Base-by-base conservation (phyloP, 2,329 filamentous ascomycete species). In the Talaromyces pinophilus region DNA sequence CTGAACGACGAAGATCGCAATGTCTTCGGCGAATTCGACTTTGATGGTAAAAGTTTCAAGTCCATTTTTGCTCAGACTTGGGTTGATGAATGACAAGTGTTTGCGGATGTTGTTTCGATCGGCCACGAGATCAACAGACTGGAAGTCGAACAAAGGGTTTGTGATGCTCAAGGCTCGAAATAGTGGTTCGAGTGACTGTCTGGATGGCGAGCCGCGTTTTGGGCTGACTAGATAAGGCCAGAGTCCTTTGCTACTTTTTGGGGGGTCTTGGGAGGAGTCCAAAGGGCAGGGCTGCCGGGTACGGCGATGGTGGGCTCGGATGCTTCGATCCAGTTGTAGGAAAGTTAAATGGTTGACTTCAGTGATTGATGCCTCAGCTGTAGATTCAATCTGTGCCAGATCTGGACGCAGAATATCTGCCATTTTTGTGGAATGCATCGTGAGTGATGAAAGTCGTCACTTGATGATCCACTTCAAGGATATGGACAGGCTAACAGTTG, bases 81-180 rank as follows among this genome's bases (percentile, higher is more conserved):
- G 75, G 40, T 79, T 72, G 59, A 83, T 67, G 67, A 84, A 83
- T 1, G 75, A 74, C 1, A 84, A 74, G 22, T 85, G 79, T 70
- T 84, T 84, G 35, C 82, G 80, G 61, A 85, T 77, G 61, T 81
- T 83, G 71, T 82, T 83, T 35, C 81, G 73, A 68, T 84, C 82
- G 2, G 78, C 81, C 22, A 85, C 74, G 11, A 85, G 65, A 68
- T 84, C 79, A 57, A 81, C 68, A 0, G 70, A 48, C 28, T 69
- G 33, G 17, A 84, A 71, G 62, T 83, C 74, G 59, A 70, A 72
- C 0, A 72, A 72, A 11, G 82, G 80, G 25, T 81, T 55, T 6
- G 70, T 69, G 33, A 74, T 69, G 67, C 77, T 81, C 4, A 84
- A 66, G 0, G 82, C 75, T 46, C 81, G 81, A 65, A 84, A 84